Conservation (phyloP, 2,329 filamentous ascomycete genomes). For the Alternaria tenuissima region DNA sequence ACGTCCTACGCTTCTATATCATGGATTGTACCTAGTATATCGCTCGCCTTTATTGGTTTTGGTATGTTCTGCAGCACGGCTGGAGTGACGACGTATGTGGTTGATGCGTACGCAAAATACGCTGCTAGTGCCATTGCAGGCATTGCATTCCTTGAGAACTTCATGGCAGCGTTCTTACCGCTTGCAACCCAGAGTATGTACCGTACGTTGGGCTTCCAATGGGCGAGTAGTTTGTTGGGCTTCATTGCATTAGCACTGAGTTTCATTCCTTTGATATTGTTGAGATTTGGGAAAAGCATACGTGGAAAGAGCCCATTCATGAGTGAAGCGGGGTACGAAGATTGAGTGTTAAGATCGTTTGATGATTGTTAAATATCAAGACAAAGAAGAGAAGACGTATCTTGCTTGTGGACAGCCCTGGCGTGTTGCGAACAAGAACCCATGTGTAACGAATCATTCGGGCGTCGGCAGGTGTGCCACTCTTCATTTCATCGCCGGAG, state of each 20-base stretch:
- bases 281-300: constrained; percentile 54
- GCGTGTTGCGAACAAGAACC: neutral
- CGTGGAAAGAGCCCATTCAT: constrained; percentile 52
- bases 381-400: neutral
- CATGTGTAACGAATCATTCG: neutral
- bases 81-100: constrained; percentile 59
- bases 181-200: constrained; percentile 60
- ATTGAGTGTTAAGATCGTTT: neutral
- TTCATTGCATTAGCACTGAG: constrained; percentile 56
- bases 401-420: neutral
- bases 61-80: constrained; percentile 59
- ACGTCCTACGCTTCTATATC: constrained; percentile 53
- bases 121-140: constrained; percentile 60
- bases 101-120: constrained; percentile 61
- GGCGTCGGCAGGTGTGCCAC: neutral
- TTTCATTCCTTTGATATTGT: constrained; percentile 56
- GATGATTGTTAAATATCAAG: neutral
- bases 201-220: constrained; percentile 57
- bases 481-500: constrained; percentile 12
- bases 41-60: constrained; percentile 59
- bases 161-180: constrained; percentile 58
- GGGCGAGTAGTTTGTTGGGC: constrained; percentile 59
- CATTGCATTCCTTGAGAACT: constrained; percentile 59
- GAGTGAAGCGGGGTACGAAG: constrained; percentile 36
- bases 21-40: constrained; percentile 60